Percentiles rank a stretch among this genome's conserved stretches.
phyloP scores from a whole-genome alignment of 108 stramenopile genomes.

The Aureococcus anophagefferens region DNA sequence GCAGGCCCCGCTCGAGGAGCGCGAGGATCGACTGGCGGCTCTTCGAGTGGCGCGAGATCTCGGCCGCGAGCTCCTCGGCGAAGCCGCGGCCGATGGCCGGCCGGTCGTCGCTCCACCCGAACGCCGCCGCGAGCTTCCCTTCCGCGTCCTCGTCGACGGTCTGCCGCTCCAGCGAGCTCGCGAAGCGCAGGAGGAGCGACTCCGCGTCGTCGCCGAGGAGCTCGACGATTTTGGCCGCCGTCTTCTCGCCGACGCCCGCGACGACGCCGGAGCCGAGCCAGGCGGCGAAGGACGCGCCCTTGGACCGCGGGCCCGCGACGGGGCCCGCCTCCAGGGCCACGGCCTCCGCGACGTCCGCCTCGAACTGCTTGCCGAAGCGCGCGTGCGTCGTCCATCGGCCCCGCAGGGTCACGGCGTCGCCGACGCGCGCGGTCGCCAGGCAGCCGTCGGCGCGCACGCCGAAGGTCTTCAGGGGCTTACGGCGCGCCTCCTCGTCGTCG shows the following conservation, averaged over 20 bases:
- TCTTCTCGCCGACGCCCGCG: background rate
- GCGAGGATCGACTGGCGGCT: background rate
- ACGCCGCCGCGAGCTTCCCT: background rate
- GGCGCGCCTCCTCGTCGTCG: too few relatives aligned
- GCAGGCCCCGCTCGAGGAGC: background rate
- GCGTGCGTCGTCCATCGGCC: background rate
- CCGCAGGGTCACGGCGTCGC: background rate
- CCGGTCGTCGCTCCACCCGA: background rate
- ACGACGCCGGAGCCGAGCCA: background rate
- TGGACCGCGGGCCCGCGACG: too few relatives aligned
- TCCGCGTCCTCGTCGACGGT: background rate
- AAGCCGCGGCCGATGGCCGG: background rate
- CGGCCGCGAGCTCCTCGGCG: background rate
- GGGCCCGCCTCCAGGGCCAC: background rate
- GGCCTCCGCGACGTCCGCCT: background rate
- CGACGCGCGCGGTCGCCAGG: background rate
- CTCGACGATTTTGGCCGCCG: background rate
- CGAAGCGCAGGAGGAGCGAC: background rate
- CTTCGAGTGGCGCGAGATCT: too few relatives aligned
- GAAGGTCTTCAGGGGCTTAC: background rate
- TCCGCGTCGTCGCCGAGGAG: background rate
- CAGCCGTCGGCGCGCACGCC: background rate
- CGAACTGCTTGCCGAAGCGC: background rate
- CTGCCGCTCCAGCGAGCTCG: background rate
- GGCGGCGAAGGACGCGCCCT: background rate